These are phyloP conservation scores for Cudoniella acicularis DNA, from an alignment of 495 filamentous ascomycete species.

Conservation along the genomic window DNA sequence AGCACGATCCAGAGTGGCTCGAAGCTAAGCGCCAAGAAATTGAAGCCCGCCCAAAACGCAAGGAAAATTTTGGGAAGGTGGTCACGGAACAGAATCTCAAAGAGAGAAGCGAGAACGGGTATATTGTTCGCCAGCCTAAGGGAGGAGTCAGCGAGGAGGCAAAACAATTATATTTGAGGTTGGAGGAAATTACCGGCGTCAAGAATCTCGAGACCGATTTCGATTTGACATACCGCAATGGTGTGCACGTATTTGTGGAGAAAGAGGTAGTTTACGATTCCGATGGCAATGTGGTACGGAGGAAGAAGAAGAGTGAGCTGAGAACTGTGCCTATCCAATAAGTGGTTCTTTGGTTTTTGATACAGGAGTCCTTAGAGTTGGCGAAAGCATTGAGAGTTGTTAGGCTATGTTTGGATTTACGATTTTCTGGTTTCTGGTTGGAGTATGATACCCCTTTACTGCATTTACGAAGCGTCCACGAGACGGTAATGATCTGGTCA, in stretches of 20 bases:
- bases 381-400: not conserved
- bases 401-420: too few species aligned
- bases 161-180: constrained; percentile 20
- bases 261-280: not conserved
- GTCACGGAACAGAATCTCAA: constrained; percentile 28
- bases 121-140: constrained; percentile 14
- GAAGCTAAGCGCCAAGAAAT: constrained; percentile 40
- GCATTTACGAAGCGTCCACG: too few species aligned
- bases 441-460: too few species aligned
- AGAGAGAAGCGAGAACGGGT: constrained; percentile 24
- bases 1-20: constrained; percentile 35
- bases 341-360: not conserved
- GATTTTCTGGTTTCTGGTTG: too few species aligned
- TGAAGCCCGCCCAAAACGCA: constrained; percentile 33
- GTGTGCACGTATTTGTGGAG: not conserved
- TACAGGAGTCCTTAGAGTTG: not conserved
- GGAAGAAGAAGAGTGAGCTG: not conserved
- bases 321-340: not conserved
- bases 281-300: not conserved
- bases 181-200: constrained; percentile 26
- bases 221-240: not conserved
- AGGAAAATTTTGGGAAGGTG: constrained; percentile 34
- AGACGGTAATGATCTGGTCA: too few species aligned
- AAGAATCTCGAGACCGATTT: not conserved
- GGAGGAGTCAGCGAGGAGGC: constrained; percentile 28